Evolutionary conservation across 768 basidiomycete species (phyloP).

Genomic region (Tricholoma sp.): DNA sequence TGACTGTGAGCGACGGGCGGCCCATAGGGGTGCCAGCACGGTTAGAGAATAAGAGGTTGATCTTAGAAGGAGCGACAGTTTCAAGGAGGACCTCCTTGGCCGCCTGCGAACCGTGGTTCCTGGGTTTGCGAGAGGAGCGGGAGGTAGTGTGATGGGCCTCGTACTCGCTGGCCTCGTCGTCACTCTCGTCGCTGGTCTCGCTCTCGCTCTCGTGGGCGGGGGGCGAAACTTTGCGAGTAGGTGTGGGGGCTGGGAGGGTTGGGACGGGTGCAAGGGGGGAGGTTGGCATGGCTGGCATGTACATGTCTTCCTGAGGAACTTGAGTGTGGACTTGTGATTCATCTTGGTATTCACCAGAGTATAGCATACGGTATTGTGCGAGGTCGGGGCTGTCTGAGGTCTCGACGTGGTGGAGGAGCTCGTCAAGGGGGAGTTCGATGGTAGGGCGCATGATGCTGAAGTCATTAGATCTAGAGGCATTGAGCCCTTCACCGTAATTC

Average conservation of each 20-base stretch:
- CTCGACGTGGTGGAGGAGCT: slow-evolving; percentile 57
- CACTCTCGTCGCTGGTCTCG: slow-evolving; percentile 26
- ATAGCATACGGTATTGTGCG: slow-evolving; percentile 16
- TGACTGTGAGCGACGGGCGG: slow-evolving; percentile 58
- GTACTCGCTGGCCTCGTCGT: slow-evolving; percentile 32
- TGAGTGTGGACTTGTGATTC: slow-evolving; percentile 19
- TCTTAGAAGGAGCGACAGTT: slow-evolving; percentile 54
- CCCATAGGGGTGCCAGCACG: slow-evolving; percentile 38
- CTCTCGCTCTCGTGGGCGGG: slow-evolving; percentile 27
- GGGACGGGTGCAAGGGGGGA: not conserved
- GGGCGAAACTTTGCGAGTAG: slow-evolving; percentile 14
- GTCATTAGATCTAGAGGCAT: slow-evolving; percentile 38
- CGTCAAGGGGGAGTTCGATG: slow-evolving; percentile 83
- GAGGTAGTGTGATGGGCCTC: slow-evolving; percentile 20
- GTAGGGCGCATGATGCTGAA: slow-evolving; percentile 72
- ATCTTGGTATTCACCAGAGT: slow-evolving; percentile 3
- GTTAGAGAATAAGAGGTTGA: slow-evolving; percentile 50
- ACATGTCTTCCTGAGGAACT: slow-evolving; percentile 7
- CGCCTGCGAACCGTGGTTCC: slow-evolving; percentile 34
- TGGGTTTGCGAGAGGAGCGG: slow-evolving; percentile 13
- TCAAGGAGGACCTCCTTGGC: slow-evolving; percentile 42
- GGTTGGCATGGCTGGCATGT: slow-evolving; percentile 1
- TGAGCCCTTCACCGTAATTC: slow-evolving; percentile 77
- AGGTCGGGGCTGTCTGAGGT: slow-evolving; percentile 19
- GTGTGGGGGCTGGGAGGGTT: slow-evolving; percentile 10